Base-by-base conservation (phyloP, 2,329 filamentous ascomycete species). In the Aureobasidium sp. region DNA sequence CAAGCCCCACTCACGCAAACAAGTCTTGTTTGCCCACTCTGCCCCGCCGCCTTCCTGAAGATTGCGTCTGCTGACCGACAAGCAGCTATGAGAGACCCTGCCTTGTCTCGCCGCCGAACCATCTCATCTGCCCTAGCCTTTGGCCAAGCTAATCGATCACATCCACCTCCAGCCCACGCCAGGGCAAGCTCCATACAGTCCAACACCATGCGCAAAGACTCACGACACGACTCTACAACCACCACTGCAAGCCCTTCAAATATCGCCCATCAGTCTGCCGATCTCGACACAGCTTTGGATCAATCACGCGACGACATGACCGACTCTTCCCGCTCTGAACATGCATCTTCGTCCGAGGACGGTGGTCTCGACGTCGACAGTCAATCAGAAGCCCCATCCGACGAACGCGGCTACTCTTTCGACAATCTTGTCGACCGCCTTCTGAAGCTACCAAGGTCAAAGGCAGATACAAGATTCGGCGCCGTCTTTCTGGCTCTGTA, bases 401-500 rank as follows among this genome's bases (percentile, higher is more conserved):
- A 89, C 63, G 87, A 91, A 59, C 81, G 76, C 62, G 79, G 83
- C 22, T 81, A 84, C 63, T 78, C 76, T 0, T 81, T 80, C 59
- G 78, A 80, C 56, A 77, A 79, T 63, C 73, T 81, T 5, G 90
- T 97, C 22, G 91, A 96, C 74, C 87, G 91, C n/a, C 81, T 99
- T 44, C 81, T 97, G 27, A 83, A 87, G 0, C 84, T 90, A 65
- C 89, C 90, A 39, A 87, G 93, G 77, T 91, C 90, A 31, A 91
- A 90, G 70, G 83, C 87, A n/a, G 94, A 97, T 71, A 82, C 84
- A 63, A 96, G 96, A 73, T 99, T 97, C 71, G 84, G 85, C 1
- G 86, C 91, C 48, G 87, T 96, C 20, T 97, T 97, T 70, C 80
- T 97, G 34, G 96, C 93, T 66, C 79, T 97, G 15, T 97, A 97